Base-by-base conservation (phyloP, 257 asterid species). In the Primulina tabacum region DNA sequence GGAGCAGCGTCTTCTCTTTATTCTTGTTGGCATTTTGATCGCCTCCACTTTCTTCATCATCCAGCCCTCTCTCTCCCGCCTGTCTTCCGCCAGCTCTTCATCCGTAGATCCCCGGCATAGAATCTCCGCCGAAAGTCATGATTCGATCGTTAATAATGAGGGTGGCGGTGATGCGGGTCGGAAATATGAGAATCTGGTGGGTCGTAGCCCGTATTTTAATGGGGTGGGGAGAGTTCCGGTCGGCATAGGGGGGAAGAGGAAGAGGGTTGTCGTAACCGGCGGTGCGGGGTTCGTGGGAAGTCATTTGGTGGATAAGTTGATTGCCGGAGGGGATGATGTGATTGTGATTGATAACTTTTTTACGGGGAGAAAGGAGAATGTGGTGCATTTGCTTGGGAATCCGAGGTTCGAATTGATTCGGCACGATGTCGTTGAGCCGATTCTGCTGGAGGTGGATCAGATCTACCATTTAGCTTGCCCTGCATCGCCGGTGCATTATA, bases 231-330 rank as follows among this genome's bases (percentile, higher is more conserved):
- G 91, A 65, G 91, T 85, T 26, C 91, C 96, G 10, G 90, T 79
- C 60, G 92, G 84, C 7, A 81, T 88, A 26, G 90, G 85, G 62
- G 71, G 83, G 24, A 86, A 80, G 82, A 71, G 92, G 82, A 80
- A 79, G 84, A 78, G 95, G 72, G 75, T 88, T 12, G 90, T 88
- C n/a, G 92, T 88, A 4, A 88, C 95, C 2, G 95, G 95, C 21
- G 95, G 95, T 6, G 91, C 95, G 4, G 95, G 95, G 9, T 88
- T 88, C 63, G 92, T 88, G 1, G 95, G 95, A 63, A 88, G 95
- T 56, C 95, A 88, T 88, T 76, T 88, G 84, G 95, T 88, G 60
- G 95, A 88, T 72, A 86, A 86, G 77, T 69, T 88, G 77, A 74
- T 88, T 26, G 87, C 86, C 12, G 81, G 95, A 73, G 95, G 95